Conservation (phyloP, 108 stramenopile genomes). For the Seminavis robusta region DNA sequence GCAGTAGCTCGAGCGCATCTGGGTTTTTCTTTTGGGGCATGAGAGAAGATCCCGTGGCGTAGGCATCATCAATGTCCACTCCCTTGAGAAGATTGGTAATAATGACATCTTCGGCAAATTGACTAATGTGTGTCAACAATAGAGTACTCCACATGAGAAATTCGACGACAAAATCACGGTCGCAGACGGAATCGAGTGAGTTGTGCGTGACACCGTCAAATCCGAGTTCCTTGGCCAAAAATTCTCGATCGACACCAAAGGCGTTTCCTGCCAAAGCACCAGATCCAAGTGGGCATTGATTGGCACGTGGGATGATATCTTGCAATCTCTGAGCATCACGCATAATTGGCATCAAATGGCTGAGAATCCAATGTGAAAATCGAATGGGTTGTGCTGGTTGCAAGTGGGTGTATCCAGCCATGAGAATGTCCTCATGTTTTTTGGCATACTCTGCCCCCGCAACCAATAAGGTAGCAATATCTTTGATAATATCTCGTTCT, state of each 20-base stretch:
- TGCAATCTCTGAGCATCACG: slow-evolving; percentile 92
- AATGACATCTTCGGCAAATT: slow-evolving; percentile 98
- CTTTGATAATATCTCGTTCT: slow-evolving; percentile 74
- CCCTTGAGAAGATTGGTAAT: slow-evolving; percentile 91
- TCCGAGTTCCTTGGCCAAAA: slow-evolving; percentile 88
- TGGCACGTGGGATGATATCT: slow-evolving; percentile 86
- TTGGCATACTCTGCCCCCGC: slow-evolving; percentile 73
- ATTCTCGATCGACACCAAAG: slow-evolving; percentile 95
- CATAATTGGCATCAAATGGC: slow-evolving; percentile 87
- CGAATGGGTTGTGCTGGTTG: slow-evolving; percentile 98
- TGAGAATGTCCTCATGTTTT: slow-evolving; percentile 89
- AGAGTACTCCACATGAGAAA: slow-evolving; percentile 97
- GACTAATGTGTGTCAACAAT: slow-evolving; percentile 89
- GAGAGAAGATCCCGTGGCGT: slow-evolving; percentile 96
- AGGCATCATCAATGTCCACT: slow-evolving; percentile 95
- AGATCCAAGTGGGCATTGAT: slow-evolving; percentile 92
- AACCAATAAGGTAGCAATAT: slow-evolving; percentile 65
- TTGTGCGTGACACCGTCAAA: slow-evolving; percentile 93
- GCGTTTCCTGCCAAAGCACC: slow-evolving; percentile 99
- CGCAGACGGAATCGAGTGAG: slow-evolving; percentile 95
- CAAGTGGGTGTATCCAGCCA: slow-evolving; percentile 99
- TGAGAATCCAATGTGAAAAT: slow-evolving; percentile 96
- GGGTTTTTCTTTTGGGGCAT: slow-evolving; percentile 99
- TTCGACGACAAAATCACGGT: slow-evolving; percentile 98
- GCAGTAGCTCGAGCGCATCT: slow-evolving; percentile 96